Base-by-base conservation (phyloP, 1,284 basidiomycete species). In the Fomes fomentarius region DNA sequence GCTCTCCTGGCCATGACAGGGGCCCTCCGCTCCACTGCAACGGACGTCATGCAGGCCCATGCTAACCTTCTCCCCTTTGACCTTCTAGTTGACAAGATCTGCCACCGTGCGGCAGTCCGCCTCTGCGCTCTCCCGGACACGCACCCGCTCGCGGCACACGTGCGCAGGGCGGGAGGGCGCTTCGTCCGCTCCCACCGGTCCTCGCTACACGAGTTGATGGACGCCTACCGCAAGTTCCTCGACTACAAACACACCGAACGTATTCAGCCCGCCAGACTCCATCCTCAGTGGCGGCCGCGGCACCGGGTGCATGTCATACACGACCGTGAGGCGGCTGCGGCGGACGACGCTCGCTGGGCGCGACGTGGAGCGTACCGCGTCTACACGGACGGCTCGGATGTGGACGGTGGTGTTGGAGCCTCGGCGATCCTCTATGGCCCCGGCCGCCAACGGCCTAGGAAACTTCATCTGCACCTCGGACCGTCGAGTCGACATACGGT, bases 21-120 rank as follows among this genome's bases (percentile, higher is more conserved):
- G 0, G 74, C 69, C 0, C 56, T 77, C 46, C 39, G 60, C 1
- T 64, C 70, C 1, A 68, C 73, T 0, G 66, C 72, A 1, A 68
- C 64, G 0, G 72, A 75, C 40, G 47, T 67, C 0, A 57, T 74
- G 0, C 65, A 74, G 8, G 60, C 61, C 0, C 73, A 74, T 28
- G 66, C 72, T 3, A 54, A 68, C 44, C 30, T 77, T 2, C 60
- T 68, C 0, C 76, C 76, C 0, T 62, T 71, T 11, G 33, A 64
- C 8, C 47, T 69, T 0, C 43, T 65, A 0, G 41, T 78, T 4
- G 49, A 63, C 35, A 65, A 68, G 24, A 26, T 58, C 1, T 63
- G 67, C 14, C 56, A 68, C 14, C 39, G 63, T 0, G 66, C 69
- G 2, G 64, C 70, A 0, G 33, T 72, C 1, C 52, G 71, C 0